Base-by-base conservation (phyloP, 2,329 filamentous ascomycete species). In the Aciculosporium take region DNA sequence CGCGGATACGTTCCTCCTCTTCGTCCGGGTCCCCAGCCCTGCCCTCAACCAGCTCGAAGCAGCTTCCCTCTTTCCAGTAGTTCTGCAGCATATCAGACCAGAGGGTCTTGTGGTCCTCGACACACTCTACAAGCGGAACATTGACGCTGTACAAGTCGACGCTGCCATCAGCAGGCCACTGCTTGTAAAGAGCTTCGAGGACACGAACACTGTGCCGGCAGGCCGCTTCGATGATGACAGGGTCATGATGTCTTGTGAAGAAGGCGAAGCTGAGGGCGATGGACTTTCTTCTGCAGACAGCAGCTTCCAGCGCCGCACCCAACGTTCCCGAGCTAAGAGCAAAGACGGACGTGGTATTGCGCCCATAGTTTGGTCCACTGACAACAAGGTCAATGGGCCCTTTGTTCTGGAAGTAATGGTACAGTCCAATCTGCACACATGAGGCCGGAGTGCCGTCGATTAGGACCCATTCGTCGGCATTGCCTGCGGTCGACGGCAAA, bases 221-320 rank as follows among this genome's bases (percentile, higher is more conserved):
- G 3, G 86, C 87, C 37, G 76, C 84, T 25, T 76, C 73, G 45
- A 96, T 89, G 50, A 94, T 78, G 20, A 71, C 69, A 2, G 84
- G 80, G 52, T 94, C 84, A 59, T 95, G 88, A 56, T 85, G 84
- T 44, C 79, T 73, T 43, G 79, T 77, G 62, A 88, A 91, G 64
- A 95, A 96, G 18, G 89, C 91, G 58, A 86, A 98, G 37, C 79
- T 86, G 31, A 98, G 63, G 0, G 91, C 91, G 48, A 98, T 82
- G 10, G 85, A 71, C 51, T 70, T 77, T 46, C 68, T 69, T 30
- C 72, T 71, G 54, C 81, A 88, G 1, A 82, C 71, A 2, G 84
- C 83, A 6, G 78, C 84, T 64, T 89, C 84, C 54, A 89, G 66
- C 0, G 84, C 84, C 0, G 75, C 84, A 33, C 84, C 84, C 41